These are phyloP conservation scores for Aspergillus aculeatinus DNA, from an alignment of 2,329 filamentous ascomycete species.

Conservation along the genomic window DNA sequence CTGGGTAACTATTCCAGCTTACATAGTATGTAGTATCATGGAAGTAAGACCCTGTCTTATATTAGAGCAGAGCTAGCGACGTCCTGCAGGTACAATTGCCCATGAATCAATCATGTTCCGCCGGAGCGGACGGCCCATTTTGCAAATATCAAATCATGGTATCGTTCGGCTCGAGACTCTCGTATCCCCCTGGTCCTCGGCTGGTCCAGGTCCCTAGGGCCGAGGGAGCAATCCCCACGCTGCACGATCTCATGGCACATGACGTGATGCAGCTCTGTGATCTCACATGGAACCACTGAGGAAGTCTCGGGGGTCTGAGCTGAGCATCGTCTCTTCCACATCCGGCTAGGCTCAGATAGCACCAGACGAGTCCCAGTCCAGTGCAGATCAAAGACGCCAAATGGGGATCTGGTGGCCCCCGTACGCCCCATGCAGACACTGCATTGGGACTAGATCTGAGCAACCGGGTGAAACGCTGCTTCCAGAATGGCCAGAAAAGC, in stretches of 20 bases:
- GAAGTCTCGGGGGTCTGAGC: neutral
- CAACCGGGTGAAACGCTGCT: neutral
- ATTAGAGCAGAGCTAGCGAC: too few species aligned
- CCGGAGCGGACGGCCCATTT: neutral
- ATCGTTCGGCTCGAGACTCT: neutral
- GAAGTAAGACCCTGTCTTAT: too few species aligned
- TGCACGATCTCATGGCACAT: neutral
- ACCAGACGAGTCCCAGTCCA: too few species aligned
- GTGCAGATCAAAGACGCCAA: neutral
- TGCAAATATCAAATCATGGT: neutral
- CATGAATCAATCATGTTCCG: neutral
- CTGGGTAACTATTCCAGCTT: too few species aligned
- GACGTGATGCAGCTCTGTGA: neutral
- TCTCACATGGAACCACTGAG: neutral
- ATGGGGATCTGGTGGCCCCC: neutral
- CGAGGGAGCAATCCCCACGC: neutral
- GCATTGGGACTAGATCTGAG: neutral
- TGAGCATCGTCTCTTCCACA: neutral
- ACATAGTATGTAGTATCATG: too few species aligned
- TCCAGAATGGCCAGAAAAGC: conserved; percentile 4
- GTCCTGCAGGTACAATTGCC: neutral
- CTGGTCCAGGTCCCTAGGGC: neutral
- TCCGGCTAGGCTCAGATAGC: neutral
- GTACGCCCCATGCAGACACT: neutral
- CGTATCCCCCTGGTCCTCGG: neutral